Evolutionary conservation across 75 land plant species (phyloP), one percentile per base, ranked within the genome.

Genomic region (Pinus tabuliformis): DNA sequence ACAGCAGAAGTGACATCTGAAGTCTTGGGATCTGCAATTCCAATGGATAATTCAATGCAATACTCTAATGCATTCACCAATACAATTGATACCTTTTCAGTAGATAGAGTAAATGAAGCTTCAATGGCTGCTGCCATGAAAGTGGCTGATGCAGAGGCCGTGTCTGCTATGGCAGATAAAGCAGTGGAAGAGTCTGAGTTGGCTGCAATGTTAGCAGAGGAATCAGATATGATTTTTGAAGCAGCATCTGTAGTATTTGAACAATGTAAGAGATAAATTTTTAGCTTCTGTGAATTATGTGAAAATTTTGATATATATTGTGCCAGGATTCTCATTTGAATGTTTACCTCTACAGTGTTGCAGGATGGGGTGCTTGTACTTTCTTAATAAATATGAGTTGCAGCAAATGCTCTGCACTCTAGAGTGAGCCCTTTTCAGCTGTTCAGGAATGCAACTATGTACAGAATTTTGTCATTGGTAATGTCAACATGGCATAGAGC

Each of bases 91-190:
- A n/a, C 4, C 20, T 57, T 16, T 9, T 11, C 75, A 15, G 49
- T 16, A 9, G 73, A 75, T 13, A 64, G 78, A 16, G 30, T 75
- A 64, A 81, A 79, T 54, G 88, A 78, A 74, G 86, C 82, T 14
- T 76, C 83, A 30, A 70, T 58, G 39, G 28, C 74, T 76, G 83
- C 83, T 39, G 88, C 89, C 4, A 76, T 57, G 74, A 83, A 80
- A 74, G 39, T 89, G 58, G 86, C 84, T 6, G 88, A 89, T 56
- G 88, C 88, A n/a, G 88, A 89, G 72, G 77, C 79, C 79, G 81
- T 83, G 74, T 71, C 84, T 3, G 75, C 75, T 57, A 68, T 83
- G 42, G 91, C 88, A 59, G 78, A 77, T 26, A 82, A 84, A 81
- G 88, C 86, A 15, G 82, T 77, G 24, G 80, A 76, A 72, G 91